These are phyloP conservation scores for Cenchrus fungigraminus DNA, from an alignment of 176 grass and related monocot genomes.

Conservation along the genomic window DNA sequence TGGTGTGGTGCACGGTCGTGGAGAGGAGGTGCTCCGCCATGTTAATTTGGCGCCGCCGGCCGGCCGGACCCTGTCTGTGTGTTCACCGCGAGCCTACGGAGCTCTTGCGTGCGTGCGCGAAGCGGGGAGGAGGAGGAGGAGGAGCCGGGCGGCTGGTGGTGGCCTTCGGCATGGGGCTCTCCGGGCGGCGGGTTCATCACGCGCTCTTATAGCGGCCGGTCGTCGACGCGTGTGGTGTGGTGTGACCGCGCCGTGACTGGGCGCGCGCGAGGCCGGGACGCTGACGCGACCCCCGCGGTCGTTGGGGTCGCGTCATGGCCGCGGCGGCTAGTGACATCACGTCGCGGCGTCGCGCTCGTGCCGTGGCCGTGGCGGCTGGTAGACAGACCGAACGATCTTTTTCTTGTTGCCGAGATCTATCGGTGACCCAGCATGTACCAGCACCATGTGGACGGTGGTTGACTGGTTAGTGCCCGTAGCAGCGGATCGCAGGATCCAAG, in stretches of 20 bases:
- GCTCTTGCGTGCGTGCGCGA: conserved; percentile 9
- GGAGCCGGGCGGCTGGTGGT: not conserved
- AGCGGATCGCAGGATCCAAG: conserved; percentile 27
- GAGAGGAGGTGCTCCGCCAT: conserved; percentile 76
- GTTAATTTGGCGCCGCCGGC: no score
- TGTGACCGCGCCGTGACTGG: not conserved
- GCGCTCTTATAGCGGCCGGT: conserved; percentile 1
- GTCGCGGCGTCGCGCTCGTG: not conserved
- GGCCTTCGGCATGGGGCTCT: conserved; percentile 25
- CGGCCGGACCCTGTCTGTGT: not conserved
- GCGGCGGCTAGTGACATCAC: not conserved
- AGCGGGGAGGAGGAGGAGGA: not conserved
- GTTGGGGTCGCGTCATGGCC: not conserved
- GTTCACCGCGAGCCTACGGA: not conserved
- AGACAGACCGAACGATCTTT: no score
- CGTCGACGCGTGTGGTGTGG: not conserved
- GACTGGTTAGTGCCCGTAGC: not conserved
- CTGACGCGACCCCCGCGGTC: not conserved
- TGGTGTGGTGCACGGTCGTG: conserved; percentile 33
- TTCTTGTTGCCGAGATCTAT: not conserved
- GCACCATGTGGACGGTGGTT: conserved; percentile 5
- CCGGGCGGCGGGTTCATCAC: not conserved
- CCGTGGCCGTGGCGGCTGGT: not conserved
- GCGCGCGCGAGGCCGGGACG: not conserved
- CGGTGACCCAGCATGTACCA: not conserved